phyloP scores from a whole-genome alignment of 2,329 filamentous ascomycete genomes.

The Hymenoscyphus fructigenus region DNA sequence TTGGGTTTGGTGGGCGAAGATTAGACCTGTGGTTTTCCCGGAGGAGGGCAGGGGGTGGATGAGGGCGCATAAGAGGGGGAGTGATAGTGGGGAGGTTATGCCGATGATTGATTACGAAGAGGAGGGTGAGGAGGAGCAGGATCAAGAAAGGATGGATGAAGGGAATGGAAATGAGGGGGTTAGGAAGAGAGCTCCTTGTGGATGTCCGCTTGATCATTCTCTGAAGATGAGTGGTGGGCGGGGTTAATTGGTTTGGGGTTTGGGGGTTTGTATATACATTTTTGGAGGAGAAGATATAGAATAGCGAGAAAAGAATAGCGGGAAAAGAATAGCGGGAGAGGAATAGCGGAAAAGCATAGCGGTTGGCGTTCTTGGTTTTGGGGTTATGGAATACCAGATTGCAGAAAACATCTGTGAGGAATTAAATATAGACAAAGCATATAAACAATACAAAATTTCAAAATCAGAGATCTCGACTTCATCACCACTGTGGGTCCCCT shows the following conservation, averaged over 20 bases:
- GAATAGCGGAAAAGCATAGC: not conserved
- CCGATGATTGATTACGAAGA: conserved; percentile 5
- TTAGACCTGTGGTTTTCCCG: conserved; percentile 11
- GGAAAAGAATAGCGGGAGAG: not conserved
- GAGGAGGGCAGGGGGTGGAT: conserved; percentile 6
- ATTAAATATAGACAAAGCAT: not conserved
- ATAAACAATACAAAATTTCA: too few species aligned
- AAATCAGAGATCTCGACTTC: too few species aligned
- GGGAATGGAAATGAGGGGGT: not conserved
- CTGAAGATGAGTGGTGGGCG: not conserved
- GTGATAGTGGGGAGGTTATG: conserved; percentile 11
- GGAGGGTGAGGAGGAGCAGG: conserved; percentile 9
- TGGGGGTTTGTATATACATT: not conserved
- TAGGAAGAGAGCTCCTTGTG: conserved; percentile 20
- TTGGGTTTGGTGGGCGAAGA: conserved; percentile 39
- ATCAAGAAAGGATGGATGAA: not conserved
- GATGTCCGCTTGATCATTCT: conserved; percentile 17
- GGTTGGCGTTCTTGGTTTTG: not conserved
- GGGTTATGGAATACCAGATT: not conserved
- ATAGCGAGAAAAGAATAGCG: not conserved
- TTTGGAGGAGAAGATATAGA: not conserved
- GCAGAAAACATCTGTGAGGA: not conserved
- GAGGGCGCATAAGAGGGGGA: conserved; percentile 12
- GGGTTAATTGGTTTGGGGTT: not conserved
- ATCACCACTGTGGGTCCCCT: too few species aligned